Evolutionary conservation across 352 stramenopile genomes (phyloP).

Genomic region (Phytophthora pisi): DNA sequence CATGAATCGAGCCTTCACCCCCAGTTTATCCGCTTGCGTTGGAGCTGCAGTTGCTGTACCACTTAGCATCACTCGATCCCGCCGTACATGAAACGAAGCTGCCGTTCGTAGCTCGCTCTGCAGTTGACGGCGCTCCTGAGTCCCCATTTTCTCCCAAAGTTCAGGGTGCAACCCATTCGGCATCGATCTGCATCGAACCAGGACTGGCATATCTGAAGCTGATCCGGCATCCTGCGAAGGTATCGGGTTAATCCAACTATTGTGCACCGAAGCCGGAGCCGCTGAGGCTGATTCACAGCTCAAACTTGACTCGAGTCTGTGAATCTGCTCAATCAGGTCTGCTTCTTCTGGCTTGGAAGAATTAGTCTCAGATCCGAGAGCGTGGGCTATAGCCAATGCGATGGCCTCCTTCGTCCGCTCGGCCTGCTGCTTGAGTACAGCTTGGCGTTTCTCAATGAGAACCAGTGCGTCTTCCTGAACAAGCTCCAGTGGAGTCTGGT

Average conservation of each 20-base stretch:
- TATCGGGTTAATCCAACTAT: slow-evolving; percentile 2
- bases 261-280: neutral
- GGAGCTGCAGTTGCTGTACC: slow-evolving; percentile 6
- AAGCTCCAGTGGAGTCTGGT: slow-evolving; percentile 30
- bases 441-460: slow-evolving; percentile 37
- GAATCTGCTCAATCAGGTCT: slow-evolving; percentile 25
- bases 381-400: slow-evolving; percentile 28
- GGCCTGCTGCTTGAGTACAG: slow-evolving; percentile 26
- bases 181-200: slow-evolving; percentile 44
- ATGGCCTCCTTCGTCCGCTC: slow-evolving; percentile 45
- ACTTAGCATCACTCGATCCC: slow-evolving; percentile 28
- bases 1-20: slow-evolving; percentile 53
- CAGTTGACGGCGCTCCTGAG: slow-evolving; percentile 31
- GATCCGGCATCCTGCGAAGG: neutral
- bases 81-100: slow-evolving; percentile 43
- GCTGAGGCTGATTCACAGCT: neutral
- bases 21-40: slow-evolving; percentile 43
- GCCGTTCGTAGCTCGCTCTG: slow-evolving; percentile 35
- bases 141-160: slow-evolving; percentile 36
- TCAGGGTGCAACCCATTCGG: slow-evolving; percentile 33
- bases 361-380: neutral
- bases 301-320: slow-evolving; percentile 22
- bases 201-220: slow-evolving; percentile 11
- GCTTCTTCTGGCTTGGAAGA: slow-evolving; percentile 16
- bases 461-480: slow-evolving; percentile 47